Evolutionary conservation across 352 stramenopile genomes (phyloP).

Genomic region (Nothophytophthora sp.): DNA sequence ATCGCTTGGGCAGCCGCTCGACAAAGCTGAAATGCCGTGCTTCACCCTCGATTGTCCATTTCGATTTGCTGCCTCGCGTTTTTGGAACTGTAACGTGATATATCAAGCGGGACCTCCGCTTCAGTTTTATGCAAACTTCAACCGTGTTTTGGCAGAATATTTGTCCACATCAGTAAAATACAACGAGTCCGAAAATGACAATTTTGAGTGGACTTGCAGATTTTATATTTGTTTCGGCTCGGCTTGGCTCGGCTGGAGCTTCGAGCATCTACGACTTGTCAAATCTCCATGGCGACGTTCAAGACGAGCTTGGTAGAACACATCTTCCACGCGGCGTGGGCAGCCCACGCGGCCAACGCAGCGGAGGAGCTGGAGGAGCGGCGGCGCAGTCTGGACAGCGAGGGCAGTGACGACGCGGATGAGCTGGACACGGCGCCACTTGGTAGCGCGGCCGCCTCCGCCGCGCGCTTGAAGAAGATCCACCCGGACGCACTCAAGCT

Average conservation of each 20-base stretch:
- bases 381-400: slow-evolving; percentile 14
- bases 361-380: slow-evolving; percentile 2
- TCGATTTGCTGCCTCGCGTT: slow-evolving; percentile 3
- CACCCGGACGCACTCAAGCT: slow-evolving; percentile 72
- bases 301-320: slow-evolving; percentile 71
- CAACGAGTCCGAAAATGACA: too few relatives aligned
- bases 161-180: too few relatives aligned
- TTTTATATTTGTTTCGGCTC: not conserved
- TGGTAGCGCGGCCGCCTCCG: slow-evolving; percentile 21
- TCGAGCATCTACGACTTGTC: too few relatives aligned
- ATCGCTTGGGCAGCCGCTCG: too few relatives aligned
- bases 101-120: slow-evolving; percentile 4
- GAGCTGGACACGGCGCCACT: slow-evolving; percentile 40
- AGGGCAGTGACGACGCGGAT: slow-evolving; percentile 43
- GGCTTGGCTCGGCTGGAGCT: not conserved
- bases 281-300: slow-evolving; percentile 40
- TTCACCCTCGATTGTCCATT: too few relatives aligned
- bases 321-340: slow-evolving; percentile 71
- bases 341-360: slow-evolving; percentile 23
- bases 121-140: slow-evolving; percentile 15
- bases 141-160: slow-evolving; percentile 9
- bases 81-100: slow-evolving; percentile 1
- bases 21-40: slow-evolving; percentile 1
- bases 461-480: slow-evolving; percentile 67
- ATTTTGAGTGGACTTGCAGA: too few relatives aligned